A percentile compares a stretch with the other conserved stretches of the same genome.
These are phyloP conservation scores for Phytophthora pluvialis DNA, from an alignment of 352 stramenopile species.

Conservation along the genomic window DNA sequence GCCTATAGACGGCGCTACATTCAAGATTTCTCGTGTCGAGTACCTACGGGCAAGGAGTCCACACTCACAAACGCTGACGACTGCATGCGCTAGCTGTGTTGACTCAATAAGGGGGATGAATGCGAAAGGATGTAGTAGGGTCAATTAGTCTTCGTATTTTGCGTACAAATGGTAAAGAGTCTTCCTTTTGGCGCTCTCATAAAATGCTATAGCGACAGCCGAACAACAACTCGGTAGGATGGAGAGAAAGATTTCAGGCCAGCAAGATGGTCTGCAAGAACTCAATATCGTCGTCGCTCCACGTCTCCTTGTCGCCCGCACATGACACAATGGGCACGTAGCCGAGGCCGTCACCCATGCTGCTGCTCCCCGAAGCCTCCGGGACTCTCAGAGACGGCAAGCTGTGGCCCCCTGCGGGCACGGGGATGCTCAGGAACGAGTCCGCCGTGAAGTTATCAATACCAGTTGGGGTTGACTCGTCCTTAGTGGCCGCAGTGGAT, in stretches of 20 bases:
- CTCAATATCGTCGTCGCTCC: slow-evolving; percentile 85
- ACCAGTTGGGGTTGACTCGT: slow-evolving; percentile 55
- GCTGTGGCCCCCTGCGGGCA: slow-evolving; percentile 1
- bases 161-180: slow-evolving; percentile 16
- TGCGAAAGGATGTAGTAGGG: not conserved
- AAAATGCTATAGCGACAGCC: slow-evolving; percentile 38
- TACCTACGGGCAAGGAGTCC: not conserved
- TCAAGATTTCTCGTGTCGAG: not conserved
- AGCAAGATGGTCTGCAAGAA: slow-evolving; percentile 80
- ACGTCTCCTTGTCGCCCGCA: slow-evolving; percentile 61
- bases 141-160: slow-evolving; percentile 10
- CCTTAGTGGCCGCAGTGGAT: not conserved
- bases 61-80: not conserved
- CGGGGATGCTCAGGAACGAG: slow-evolving; percentile 56
- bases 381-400: slow-evolving; percentile 13
- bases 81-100: no score
- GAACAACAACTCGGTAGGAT: slow-evolving; percentile 21
- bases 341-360: slow-evolving; percentile 43
- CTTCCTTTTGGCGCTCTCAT: slow-evolving; percentile 33
- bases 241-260: slow-evolving; percentile 29
- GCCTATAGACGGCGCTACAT: not conserved
- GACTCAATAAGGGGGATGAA: no score
- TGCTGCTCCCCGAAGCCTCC: slow-evolving; percentile 28
- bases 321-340: slow-evolving; percentile 58
- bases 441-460: slow-evolving; percentile 68